These are phyloP conservation scores for Cephalotrichum gorgonifer DNA, from an alignment of 2,329 filamentous ascomycete species.

Conservation along the genomic window DNA sequence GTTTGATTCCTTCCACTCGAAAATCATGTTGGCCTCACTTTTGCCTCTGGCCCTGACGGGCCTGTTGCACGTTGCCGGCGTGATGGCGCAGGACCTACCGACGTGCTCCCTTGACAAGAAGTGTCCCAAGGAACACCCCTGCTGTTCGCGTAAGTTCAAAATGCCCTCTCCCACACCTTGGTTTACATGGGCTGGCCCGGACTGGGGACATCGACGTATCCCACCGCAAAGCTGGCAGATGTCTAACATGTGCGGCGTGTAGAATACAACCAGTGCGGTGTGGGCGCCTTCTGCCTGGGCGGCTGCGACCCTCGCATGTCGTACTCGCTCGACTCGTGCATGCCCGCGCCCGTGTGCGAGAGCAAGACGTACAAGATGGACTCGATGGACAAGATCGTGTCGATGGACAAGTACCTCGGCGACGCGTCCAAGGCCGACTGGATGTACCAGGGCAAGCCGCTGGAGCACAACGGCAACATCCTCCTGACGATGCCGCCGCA, in stretches of 20 bases:
- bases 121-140: slow-evolving; percentile 64
- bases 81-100: slow-evolving; percentile 6
- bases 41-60: slow-evolving; percentile 3
- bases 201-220: no score
- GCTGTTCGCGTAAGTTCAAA: slow-evolving; percentile 72
- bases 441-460: slow-evolving; percentile 73
- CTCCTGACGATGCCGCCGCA: slow-evolving; percentile 83
- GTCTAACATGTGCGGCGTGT: no score
- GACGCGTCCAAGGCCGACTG: slow-evolving; percentile 73
- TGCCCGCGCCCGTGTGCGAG: slow-evolving; percentile 74
- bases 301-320: slow-evolving; percentile 88
- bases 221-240: no score
- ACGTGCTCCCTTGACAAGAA: slow-evolving; percentile 40
- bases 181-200: background rate
- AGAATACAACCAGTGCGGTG: slow-evolving; percentile 91
- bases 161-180: background rate
- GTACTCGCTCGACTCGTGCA: slow-evolving; percentile 72
- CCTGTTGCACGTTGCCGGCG: background rate
- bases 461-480: slow-evolving; percentile 56
- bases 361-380: slow-evolving; percentile 64
- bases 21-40: slow-evolving; percentile 1
- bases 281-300: slow-evolving; percentile 89
- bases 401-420: slow-evolving; percentile 77
- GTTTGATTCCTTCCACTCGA: background rate
- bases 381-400: slow-evolving; percentile 55